These are phyloP conservation scores for Saccharomyces jurei DNA, from an alignment of 805 yeast species.

Conservation along the genomic window DNA sequence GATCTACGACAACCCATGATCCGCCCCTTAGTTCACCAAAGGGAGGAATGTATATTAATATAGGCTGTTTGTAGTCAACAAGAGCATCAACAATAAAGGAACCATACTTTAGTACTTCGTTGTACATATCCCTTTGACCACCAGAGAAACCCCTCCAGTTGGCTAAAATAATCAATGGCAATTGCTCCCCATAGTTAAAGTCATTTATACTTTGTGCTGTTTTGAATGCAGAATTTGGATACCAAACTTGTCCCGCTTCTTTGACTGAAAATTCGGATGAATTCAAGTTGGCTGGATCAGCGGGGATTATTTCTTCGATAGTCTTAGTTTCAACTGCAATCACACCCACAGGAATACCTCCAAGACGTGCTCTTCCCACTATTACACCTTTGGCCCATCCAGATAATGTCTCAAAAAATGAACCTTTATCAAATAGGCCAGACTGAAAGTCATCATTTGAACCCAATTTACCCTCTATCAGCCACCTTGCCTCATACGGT, in stretches of 20 bases:
- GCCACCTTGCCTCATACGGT: conserved; percentile 83
- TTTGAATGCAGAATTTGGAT: conserved; percentile 95
- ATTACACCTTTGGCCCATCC: conserved; percentile 98
- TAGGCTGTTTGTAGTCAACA: conserved; percentile 89
- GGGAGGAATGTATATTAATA: conserved; percentile 92
- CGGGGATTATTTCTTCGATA: conserved; percentile 82
- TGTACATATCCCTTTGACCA: conserved; percentile 98
- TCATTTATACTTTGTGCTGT: conserved; percentile 96
- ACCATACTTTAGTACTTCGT: conserved; percentile 92
- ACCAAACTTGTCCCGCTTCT: conserved; percentile 99
- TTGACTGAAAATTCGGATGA: conserved; percentile 77
- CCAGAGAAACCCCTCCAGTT: conserved; percentile 99
- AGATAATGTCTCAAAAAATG: conserved; percentile 87
- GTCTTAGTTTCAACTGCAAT: conserved; percentile 87
- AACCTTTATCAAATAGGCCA: conserved; percentile 82
- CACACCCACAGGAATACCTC: conserved; percentile 96
- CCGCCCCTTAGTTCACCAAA: conserved; percentile 97
- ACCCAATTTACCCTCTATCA: conserved; percentile 58
- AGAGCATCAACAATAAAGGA: conserved; percentile 91
- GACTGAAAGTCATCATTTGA: conserved; percentile 51
- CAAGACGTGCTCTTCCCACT: conserved; percentile 93
- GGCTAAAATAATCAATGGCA: conserved; percentile 91
- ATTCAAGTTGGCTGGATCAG: conserved; percentile 94
- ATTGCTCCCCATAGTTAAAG: conserved; percentile 91
- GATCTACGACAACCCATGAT: conserved; percentile 98